Evolutionary conservation across 768 basidiomycete genomes (phyloP).

Genomic region (Boletus fagicola): DNA sequence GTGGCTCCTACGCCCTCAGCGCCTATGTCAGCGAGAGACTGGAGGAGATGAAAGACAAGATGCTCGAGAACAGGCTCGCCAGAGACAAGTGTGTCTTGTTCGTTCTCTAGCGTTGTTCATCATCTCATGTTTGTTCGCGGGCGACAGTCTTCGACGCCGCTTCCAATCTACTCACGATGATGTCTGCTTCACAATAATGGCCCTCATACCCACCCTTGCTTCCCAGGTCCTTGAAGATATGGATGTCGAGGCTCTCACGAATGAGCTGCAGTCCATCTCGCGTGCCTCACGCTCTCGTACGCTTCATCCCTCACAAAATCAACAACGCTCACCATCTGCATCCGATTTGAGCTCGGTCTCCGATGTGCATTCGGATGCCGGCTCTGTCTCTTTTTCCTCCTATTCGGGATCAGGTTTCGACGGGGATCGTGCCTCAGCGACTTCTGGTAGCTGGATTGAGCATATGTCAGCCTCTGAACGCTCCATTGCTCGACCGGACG

Average conservation of each 20-base stretch:
- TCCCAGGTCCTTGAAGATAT: conserved; percentile 65
- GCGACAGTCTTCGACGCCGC: conserved; percentile 59
- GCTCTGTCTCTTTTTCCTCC: conserved; percentile 41
- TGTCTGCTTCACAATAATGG: conserved; percentile 70
- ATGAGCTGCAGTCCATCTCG: conserved; percentile 49
- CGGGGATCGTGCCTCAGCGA: conserved; percentile 37
- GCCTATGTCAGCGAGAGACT: conserved; percentile 60
- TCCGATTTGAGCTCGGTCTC: conserved; percentile 38
- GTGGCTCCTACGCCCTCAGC: conserved; percentile 61
- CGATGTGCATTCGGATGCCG: conserved; percentile 45
- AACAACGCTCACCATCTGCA: conserved; percentile 32
- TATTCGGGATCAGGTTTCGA: conserved; percentile 37
- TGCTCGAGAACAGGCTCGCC: conserved; percentile 60
- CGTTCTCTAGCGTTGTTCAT: background rate
- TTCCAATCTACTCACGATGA: conserved; percentile 79
- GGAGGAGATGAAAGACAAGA: conserved; percentile 61
- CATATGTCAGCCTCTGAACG: conserved; percentile 31
- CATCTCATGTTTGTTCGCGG: conserved; percentile 2
- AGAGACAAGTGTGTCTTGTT: conserved; percentile 47
- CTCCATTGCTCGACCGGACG: conserved; percentile 3
- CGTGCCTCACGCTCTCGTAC: conserved; percentile 31
- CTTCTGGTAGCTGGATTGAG: conserved; percentile 47
- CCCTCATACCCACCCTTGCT: conserved; percentile 64
- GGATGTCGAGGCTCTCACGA: conserved; percentile 72
- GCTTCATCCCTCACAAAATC: conserved; percentile 7